Evolutionary conservation across 768 basidiomycete species (phyloP).

Genomic region (Naematelia encephala): DNA sequence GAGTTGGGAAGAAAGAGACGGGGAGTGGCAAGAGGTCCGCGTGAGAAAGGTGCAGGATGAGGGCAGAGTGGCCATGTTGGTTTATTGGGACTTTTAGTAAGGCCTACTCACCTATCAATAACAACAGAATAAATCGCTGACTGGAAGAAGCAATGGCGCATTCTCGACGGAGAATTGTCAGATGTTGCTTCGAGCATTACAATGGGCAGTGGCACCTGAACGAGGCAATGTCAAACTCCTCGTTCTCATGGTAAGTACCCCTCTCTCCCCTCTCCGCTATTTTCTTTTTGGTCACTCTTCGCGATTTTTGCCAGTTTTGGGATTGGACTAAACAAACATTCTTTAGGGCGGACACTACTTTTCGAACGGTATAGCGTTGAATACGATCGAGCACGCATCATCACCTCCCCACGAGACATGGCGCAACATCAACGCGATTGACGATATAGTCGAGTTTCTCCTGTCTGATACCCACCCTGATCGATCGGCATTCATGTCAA

Average conservation of each 20-base stretch:
- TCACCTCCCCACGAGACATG: constrained; percentile 38
- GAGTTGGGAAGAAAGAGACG: constrained; percentile 18
- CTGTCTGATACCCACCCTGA: constrained; percentile 28
- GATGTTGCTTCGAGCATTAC: constrained; percentile 27
- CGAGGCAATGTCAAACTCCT: constrained; percentile 29
- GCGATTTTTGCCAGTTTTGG: neutral
- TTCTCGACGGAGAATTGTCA: constrained; percentile 41
- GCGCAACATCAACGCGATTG: constrained; percentile 47
- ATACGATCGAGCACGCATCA: constrained; percentile 37
- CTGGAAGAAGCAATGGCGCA: constrained; percentile 40
- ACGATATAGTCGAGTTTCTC: constrained; percentile 46
- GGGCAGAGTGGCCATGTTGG: constrained; percentile 21
- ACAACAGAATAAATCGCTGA: neutral
- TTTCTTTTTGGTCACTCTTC: no score
- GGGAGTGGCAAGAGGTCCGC: constrained; percentile 40
- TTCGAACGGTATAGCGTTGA: constrained; percentile 45
- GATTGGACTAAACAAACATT: neutral
- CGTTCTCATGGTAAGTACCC: constrained; percentile 37
- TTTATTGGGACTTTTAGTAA: constrained; percentile 48
- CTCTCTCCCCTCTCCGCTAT: no score
- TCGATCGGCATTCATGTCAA: constrained; percentile 25
- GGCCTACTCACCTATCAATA: constrained; percentile 4
- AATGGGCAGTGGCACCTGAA: constrained; percentile 27
- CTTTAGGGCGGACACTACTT: constrained; percentile 38
- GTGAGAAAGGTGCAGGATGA: constrained; percentile 20